Conservation (phyloP, 768 basidiomycete species). For the Tremella yokohamensis region DNA sequence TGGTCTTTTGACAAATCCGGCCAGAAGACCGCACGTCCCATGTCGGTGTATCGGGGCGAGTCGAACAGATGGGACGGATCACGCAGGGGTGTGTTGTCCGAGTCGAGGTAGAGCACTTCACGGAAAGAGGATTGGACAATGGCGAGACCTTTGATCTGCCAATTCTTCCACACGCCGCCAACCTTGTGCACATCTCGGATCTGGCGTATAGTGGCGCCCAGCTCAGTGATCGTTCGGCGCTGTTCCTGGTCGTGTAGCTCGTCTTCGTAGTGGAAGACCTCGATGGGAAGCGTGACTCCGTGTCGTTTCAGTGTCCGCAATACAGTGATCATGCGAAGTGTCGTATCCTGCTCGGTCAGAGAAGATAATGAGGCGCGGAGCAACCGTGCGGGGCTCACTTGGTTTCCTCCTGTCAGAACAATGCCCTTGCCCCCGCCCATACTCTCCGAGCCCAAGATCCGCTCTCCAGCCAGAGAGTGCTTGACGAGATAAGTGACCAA, state of each 20-base stretch:
- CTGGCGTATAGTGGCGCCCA: constrained; percentile 47
- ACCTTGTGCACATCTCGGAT: constrained; percentile 26
- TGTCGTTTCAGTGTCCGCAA: constrained; percentile 49
- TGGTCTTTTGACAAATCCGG: constrained; percentile 55
- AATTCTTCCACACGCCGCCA: constrained; percentile 41
- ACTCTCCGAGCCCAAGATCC: constrained; percentile 27
- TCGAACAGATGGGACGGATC: constrained; percentile 53
- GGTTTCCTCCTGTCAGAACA: constrained; percentile 53
- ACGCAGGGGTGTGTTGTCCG: constrained; percentile 52
- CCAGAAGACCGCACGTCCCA: constrained; percentile 53
- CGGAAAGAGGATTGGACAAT: constrained; percentile 50
- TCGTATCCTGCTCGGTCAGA: constrained; percentile 47
- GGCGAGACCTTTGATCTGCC: constrained; percentile 51
- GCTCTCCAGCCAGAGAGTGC: constrained; percentile 34
- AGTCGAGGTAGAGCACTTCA: constrained; percentile 53
- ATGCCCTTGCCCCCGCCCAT: constrained; percentile 45
- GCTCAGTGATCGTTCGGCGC: constrained; percentile 38
- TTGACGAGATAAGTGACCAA: constrained; percentile 44
- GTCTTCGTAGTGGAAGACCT: constrained; percentile 53
- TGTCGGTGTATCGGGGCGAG: constrained; percentile 38
- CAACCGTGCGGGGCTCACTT: constrained; percentile 27
- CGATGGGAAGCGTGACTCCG: constrained; percentile 50
- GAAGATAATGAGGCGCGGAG: neutral
- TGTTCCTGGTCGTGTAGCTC: constrained; percentile 45
- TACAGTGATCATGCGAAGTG: constrained; percentile 45